These are phyloP conservation scores for Diversispora eburnea DNA, from an alignment of 192 early-diverging fungal genomes.

Conservation along the genomic window DNA sequence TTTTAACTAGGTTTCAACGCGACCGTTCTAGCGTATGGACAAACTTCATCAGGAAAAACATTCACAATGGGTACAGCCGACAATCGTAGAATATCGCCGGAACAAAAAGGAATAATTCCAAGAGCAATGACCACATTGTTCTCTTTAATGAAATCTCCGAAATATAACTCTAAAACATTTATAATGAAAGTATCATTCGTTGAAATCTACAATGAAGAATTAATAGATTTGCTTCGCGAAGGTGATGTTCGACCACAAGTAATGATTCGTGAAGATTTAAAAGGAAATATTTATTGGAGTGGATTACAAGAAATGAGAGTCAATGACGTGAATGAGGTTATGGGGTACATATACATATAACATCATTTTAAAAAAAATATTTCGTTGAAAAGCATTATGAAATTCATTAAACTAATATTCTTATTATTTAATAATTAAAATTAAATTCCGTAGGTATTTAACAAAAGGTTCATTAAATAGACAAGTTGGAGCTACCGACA, in stretches of 20 bases:
- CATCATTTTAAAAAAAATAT: slow-evolving; percentile 18
- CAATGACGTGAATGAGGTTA: slow-evolving; percentile 63
- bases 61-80: slow-evolving; percentile 88
- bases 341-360: slow-evolving; percentile 46
- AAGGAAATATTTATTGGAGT: slow-evolving; percentile 83
- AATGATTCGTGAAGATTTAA: slow-evolving; percentile 78
- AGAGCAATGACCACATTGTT: slow-evolving; percentile 68
- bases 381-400: not conserved
- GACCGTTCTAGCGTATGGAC: slow-evolving; percentile 90
- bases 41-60: slow-evolving; percentile 95
- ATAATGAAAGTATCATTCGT: slow-evolving; percentile 81
- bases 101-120: slow-evolving; percentile 61
- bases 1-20: slow-evolving; percentile 75
- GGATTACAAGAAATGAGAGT: slow-evolving; percentile 80
- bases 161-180: slow-evolving; percentile 35
- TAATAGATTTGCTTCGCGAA: slow-evolving; percentile 83
- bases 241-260: slow-evolving; percentile 57
- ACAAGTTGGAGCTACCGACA: slow-evolving; percentile 92
- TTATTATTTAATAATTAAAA: not conserved
- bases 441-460: slow-evolving; percentile 57
- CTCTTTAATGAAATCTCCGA: slow-evolving; percentile 31
- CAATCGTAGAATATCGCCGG: slow-evolving; percentile 34
- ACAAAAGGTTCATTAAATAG: slow-evolving; percentile 70
- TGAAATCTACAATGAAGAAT: slow-evolving; percentile 96
- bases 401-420: not conserved